These are phyloP conservation scores for Kluyveromyces siamensis DNA, from an alignment of 805 yeast species.

Conservation along the genomic window DNA sequence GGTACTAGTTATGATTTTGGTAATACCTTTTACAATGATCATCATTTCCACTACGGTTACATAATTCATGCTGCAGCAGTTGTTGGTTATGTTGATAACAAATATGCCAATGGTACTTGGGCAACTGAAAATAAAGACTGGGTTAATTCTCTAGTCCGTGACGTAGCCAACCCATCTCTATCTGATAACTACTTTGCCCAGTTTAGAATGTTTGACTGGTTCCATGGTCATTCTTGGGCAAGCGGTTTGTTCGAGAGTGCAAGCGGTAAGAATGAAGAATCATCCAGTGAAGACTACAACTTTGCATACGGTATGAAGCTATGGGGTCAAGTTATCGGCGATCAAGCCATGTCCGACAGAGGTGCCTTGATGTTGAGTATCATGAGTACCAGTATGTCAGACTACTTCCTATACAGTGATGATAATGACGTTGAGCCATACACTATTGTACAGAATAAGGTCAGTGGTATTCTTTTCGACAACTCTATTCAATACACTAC, in stretches of 20 bases:
- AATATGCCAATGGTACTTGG: constrained; percentile 43
- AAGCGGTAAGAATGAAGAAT: constrained; percentile 67
- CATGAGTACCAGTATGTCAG: constrained; percentile 44
- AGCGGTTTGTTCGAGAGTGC: constrained; percentile 53
- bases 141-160: constrained; percentile 55
- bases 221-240: constrained; percentile 68
- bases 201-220: constrained; percentile 62
- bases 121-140: constrained; percentile 38
- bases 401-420: constrained; percentile 42
- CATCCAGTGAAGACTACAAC: constrained; percentile 63
- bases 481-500: constrained; percentile 68
- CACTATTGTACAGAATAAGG: constrained; percentile 46
- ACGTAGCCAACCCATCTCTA: constrained; percentile 53
- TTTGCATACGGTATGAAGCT: constrained; percentile 59
- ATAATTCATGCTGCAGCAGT: constrained; percentile 77
- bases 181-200: constrained; percentile 52
- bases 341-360: constrained; percentile 41
- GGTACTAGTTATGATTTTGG: constrained; percentile 52
- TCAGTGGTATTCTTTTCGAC: constrained; percentile 61
- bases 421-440: constrained; percentile 44
- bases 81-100: constrained; percentile 54
- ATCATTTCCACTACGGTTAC: constrained; percentile 83
- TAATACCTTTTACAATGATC: constrained; percentile 72
- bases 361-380: constrained; percentile 53
- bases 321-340: constrained; percentile 56